Base-by-base conservation (phyloP, 2,329 filamentous ascomycete genomes). In the Arthrinium phaeospermum region DNA sequence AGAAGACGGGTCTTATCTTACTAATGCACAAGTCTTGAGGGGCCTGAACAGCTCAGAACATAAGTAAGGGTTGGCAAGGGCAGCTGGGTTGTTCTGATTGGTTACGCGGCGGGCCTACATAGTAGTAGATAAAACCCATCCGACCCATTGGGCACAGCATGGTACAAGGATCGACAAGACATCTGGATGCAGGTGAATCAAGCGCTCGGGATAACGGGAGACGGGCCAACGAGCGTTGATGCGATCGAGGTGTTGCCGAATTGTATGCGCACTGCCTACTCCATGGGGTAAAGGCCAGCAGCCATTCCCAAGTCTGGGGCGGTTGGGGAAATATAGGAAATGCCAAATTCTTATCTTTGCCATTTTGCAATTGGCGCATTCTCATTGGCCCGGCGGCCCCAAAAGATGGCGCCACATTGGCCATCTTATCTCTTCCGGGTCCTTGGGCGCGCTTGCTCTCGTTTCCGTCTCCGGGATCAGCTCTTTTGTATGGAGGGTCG, bases 361-460 rank as follows among this genome's bases (percentile, higher is more conserved):
- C 34, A 41, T 24, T 64, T 61, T 64, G 57, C 34, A 64, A 64
- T 64, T 64, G 30, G 34, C 30, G 34, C 30, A 6, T n/a, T 7
- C 22, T 41, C 57, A 64, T 64, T 64, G 57, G 57, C 57, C 34
- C 53, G 16, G 19, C 19, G 34, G 30, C 53, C 53, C 19, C 10
- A 10, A 61, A 37, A 61, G 53, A 61, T 61, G 30, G 30, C 53
- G 53, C 53, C 53, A 61, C 57, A 41, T 64, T n/a, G 57, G 57
- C 57, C 8, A 64, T 64, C 57, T 64, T 64, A 64, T 64, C 57
- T 64, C 30, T 41, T 37, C 53, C 30, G 27, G 8, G 34, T 27
- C 13, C 53, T 19, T 61, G 16, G 30, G 7, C 27, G 53, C 27
- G 51, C 27, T 57, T 57, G 51, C 53, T 34, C 22, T 41, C 57